phyloP scores from a whole-genome alignment of 2,329 filamentous ascomycete genomes.

The Trichoderma sp. region DNA sequence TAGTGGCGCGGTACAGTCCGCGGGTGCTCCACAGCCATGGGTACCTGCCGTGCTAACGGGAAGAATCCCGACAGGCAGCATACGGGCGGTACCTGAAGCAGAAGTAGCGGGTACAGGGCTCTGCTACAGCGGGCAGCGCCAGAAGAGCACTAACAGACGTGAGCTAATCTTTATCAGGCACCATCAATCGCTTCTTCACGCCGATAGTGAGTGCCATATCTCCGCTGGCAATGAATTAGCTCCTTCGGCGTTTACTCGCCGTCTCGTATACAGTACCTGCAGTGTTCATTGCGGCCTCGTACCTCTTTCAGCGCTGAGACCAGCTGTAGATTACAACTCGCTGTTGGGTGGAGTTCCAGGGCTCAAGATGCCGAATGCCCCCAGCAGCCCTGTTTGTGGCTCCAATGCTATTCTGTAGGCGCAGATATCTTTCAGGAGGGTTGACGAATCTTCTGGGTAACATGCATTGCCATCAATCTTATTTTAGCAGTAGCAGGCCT shows the following conservation, averaged over 20 bases:
- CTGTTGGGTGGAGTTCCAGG: neutral
- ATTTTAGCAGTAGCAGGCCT: too few relatives aligned
- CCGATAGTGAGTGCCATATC: neutral
- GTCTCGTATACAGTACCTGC: neutral
- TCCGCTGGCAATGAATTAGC: neutral
- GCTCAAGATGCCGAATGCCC: neutral
- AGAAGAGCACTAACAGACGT: neutral
- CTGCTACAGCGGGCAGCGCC: neutral
- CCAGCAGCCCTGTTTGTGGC: neutral
- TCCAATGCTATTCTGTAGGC: neutral
- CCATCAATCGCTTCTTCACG: neutral
- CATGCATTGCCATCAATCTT: neutral
- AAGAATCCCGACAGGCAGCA: neutral
- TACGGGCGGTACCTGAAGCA: neutral
- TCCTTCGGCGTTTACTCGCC: neutral
- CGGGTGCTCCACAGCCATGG: neutral
- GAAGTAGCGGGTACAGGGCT: neutral
- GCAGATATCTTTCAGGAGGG: too few relatives aligned
- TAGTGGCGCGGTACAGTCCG: neutral
- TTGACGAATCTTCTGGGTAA: neutral
- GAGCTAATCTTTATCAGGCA: neutral
- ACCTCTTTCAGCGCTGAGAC: too few relatives aligned
- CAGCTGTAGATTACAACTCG: neutral
- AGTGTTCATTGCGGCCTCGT: neutral
- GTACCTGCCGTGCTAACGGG: neutral